These are phyloP conservation scores for Sporopachydermia quercuum DNA, from an alignment of 805 yeast species.

Conservation along the genomic window DNA sequence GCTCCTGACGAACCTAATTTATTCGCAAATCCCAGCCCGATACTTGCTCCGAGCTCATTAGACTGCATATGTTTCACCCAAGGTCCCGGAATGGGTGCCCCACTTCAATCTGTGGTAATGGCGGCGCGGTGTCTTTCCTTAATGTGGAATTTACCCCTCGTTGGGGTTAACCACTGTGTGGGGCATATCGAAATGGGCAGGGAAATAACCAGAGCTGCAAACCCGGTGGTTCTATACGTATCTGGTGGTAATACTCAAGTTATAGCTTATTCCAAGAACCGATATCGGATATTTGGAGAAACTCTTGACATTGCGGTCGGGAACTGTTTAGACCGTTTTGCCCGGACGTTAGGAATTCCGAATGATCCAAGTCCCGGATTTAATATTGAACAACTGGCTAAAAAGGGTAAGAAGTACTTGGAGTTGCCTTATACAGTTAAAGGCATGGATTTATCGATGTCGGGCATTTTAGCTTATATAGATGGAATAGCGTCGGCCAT, in stretches of 20 bases:
- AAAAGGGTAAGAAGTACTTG: conserved; percentile 41
- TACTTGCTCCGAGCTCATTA: background rate
- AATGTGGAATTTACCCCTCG: conserved; percentile 69
- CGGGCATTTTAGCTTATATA: conserved; percentile 80
- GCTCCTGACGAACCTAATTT: background rate
- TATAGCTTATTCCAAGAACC: conserved; percentile 85
- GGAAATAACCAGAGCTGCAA: conserved; percentile 93
- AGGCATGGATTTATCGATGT: conserved; percentile 97
- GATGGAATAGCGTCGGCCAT: conserved; percentile 25
- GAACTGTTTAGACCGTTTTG: conserved; percentile 91
- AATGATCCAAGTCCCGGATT: conserved; percentile 96
- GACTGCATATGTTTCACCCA: conserved; percentile 77
- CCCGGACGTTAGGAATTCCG: conserved; percentile 75
- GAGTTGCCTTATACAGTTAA: conserved; percentile 91
- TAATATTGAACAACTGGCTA: conserved; percentile 90
- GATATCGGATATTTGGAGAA: conserved; percentile 98
- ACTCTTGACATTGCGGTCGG: conserved; percentile 97
- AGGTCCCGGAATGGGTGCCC: conserved; percentile 99
- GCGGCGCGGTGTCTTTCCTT: conserved; percentile 80
- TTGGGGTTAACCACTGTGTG: conserved; percentile 94
- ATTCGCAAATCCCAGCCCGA: background rate
- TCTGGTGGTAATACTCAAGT: conserved; percentile 99
- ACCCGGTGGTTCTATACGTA: conserved; percentile 93
- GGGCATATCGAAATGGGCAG: conserved; percentile 99
- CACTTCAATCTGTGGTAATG: conserved; percentile 80